phyloP scores from a whole-genome alignment of 495 filamentous ascomycete genomes.

The Annulohypoxylon maeteangense region DNA sequence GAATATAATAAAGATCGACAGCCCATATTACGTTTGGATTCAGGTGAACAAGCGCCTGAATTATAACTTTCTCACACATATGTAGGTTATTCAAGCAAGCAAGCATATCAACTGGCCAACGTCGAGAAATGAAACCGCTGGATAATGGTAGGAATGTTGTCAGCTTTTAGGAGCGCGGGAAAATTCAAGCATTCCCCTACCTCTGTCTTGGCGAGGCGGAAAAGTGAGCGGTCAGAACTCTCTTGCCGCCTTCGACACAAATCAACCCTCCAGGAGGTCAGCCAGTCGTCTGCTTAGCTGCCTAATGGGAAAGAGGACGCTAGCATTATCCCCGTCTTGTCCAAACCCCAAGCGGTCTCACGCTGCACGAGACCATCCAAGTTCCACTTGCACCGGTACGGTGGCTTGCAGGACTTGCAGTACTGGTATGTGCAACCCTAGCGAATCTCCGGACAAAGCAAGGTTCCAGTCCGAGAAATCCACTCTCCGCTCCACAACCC shows the following conservation, averaged over 20 bases:
- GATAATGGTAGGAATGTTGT: slow-evolving; percentile 27
- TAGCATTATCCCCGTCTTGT: slow-evolving; percentile 34
- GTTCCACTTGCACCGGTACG: slow-evolving; percentile 41
- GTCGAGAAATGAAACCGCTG: slow-evolving; percentile 40
- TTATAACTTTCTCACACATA: slow-evolving; percentile 27
- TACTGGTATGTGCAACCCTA: slow-evolving; percentile 41
- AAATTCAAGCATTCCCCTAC: slow-evolving; percentile 23
- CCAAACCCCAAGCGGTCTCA: slow-evolving; percentile 46
- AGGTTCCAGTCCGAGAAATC: slow-evolving; percentile 35
- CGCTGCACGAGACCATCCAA: slow-evolving; percentile 40
- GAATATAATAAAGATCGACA: slow-evolving; percentile 29
- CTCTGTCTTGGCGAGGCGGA: slow-evolving; percentile 27
- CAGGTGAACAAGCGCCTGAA: slow-evolving; percentile 42
- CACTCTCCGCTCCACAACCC: slow-evolving; percentile 28
- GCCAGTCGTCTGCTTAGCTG: slow-evolving; percentile 41
- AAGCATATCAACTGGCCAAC: slow-evolving; percentile 34
- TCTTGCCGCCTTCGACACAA: slow-evolving; percentile 31
- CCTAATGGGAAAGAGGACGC: slow-evolving; percentile 36
- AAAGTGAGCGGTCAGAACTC: slow-evolving; percentile 38
- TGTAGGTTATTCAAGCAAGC: slow-evolving; percentile 1
- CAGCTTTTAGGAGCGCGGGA: slow-evolving; percentile 41
- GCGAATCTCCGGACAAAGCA: slow-evolving; percentile 34
- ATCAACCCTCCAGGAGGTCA: slow-evolving; percentile 5
- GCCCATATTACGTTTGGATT: slow-evolving; percentile 39
- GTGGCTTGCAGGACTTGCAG: slow-evolving; percentile 37